phyloP scores from a whole-genome alignment of 2,329 filamentous ascomycete species.

The Stagonosporopsis tanaceti region DNA sequence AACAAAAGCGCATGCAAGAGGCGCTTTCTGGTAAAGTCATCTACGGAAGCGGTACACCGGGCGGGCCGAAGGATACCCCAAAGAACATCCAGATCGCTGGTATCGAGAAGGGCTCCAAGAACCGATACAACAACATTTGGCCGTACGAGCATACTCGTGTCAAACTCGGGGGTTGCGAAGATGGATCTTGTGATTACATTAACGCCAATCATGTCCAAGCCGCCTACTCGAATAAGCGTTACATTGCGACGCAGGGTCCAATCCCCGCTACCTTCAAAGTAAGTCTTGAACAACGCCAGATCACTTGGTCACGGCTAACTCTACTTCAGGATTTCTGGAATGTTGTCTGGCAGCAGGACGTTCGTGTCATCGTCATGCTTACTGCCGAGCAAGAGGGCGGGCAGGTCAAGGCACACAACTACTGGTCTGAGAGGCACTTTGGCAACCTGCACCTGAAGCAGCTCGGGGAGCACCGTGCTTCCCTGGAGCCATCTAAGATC shows the following conservation, averaged over 20 bases:
- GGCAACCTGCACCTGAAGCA: slow-evolving; percentile 77
- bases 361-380: slow-evolving; percentile 93
- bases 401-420: slow-evolving; percentile 92
- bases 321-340: slow-evolving; percentile 88
- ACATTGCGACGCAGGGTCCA: slow-evolving; percentile 95
- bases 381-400: slow-evolving; percentile 94
- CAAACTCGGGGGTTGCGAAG: slow-evolving; percentile 71
- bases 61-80: slow-evolving; percentile 47
- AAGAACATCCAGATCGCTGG: slow-evolving; percentile 79
- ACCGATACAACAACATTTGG: slow-evolving; percentile 97
- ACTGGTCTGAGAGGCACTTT: slow-evolving; percentile 84
- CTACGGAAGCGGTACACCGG: slow-evolving; percentile 56
- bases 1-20: slow-evolving; percentile 92
- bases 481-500: slow-evolving; percentile 70
- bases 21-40: slow-evolving; percentile 70
- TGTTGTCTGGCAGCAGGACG: slow-evolving; percentile 95
- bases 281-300: slow-evolving; percentile 48
- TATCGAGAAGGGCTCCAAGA: slow-evolving; percentile 93
- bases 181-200: slow-evolving; percentile 86
- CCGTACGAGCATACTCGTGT: slow-evolving; percentile 95
- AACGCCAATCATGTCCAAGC: slow-evolving; percentile 90
- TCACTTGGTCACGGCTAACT: slow-evolving; percentile 23
- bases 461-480: slow-evolving; percentile 83
- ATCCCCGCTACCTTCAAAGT: slow-evolving; percentile 91
- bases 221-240: slow-evolving; percentile 83